Conservation (phyloP, 345 rosid genomes). For the Luvunga scandens region DNA sequence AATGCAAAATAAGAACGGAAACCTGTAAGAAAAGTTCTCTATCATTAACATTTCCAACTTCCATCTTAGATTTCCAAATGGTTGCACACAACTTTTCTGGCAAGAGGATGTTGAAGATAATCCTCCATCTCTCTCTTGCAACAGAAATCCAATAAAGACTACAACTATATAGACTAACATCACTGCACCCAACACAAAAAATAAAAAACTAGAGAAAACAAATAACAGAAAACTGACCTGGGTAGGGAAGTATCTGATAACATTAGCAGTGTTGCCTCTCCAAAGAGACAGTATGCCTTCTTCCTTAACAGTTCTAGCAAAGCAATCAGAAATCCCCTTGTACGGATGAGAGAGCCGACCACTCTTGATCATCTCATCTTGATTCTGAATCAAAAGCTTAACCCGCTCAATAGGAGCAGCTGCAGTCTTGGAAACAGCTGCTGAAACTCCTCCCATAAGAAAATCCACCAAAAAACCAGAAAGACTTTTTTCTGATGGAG, state of each 20-base stretch:
- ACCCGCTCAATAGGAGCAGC: constrained; percentile 53
- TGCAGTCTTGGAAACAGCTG: constrained; percentile 59
- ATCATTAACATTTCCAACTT: neutral
- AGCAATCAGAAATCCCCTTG: constrained; percentile 54
- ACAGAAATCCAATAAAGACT: neutral
- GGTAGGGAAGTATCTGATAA: constrained; percentile 55
- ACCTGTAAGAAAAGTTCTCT: neutral
- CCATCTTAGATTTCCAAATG: neutral
- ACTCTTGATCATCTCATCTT: constrained; percentile 56
- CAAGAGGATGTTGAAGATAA: neutral
- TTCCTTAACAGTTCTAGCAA: constrained; percentile 48
- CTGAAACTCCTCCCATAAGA: constrained; percentile 59
- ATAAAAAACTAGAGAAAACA: neutral
- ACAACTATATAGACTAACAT: neutral
- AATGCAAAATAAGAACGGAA: neutral
- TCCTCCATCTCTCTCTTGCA: neutral
- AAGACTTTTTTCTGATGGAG: constrained; percentile 45
- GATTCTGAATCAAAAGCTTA: constrained; percentile 51
- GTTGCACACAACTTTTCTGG: neutral
- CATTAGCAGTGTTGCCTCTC: constrained; percentile 65
- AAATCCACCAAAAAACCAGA: constrained; percentile 39
- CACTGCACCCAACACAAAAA: neutral
- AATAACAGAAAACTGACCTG: constrained; percentile 27
- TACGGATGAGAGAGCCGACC: constrained; percentile 55
- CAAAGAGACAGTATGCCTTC: constrained; percentile 54